phyloP scores from a whole-genome alignment of 2,329 filamentous ascomycete species.

The Trichoderma guizhouense region DNA sequence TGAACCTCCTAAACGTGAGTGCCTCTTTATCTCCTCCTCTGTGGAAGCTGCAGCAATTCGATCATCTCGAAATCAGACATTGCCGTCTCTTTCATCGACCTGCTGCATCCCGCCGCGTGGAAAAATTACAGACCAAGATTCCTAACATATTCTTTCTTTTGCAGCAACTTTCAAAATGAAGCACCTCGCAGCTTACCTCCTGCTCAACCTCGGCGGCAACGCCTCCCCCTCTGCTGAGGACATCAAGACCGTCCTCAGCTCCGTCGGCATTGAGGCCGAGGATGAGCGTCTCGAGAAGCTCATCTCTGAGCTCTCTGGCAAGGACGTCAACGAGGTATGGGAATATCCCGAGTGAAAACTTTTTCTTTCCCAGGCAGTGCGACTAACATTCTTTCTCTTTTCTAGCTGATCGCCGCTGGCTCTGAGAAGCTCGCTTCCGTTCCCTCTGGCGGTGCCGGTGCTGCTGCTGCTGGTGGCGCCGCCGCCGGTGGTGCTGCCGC shows the following conservation, averaged over 20 bases:
- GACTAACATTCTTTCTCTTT: background rate
- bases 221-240: slow-evolving; percentile 78
- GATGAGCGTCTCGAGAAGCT: slow-evolving; percentile 80
- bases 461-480: slow-evolving; percentile 66
- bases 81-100: background rate
- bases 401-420: slow-evolving; percentile 85
- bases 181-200: slow-evolving; percentile 98
- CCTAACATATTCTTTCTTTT: background rate
- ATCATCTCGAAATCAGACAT: background rate
- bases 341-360: background rate
- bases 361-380: background rate
- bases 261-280: slow-evolving; percentile 94
- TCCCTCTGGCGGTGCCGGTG: slow-evolving; percentile 70
- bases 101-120: background rate
- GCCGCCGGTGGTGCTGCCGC: slow-evolving; percentile 61
- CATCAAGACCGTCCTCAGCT: slow-evolving; percentile 83
- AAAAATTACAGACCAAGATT: background rate
- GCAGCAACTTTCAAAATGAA: slow-evolving; percentile 73
- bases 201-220: slow-evolving; percentile 93
- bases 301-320: slow-evolving; percentile 86
- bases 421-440: slow-evolving; percentile 95
- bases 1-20: slow-evolving; percentile 22
- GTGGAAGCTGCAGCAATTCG: background rate
- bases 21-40: background rate
- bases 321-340: slow-evolving; percentile 87